Percentiles rank a stretch among this genome's conserved stretches.
phyloP scores from a whole-genome alignment of 2,329 filamentous ascomycete genomes.

The Penicillium sp. region DNA sequence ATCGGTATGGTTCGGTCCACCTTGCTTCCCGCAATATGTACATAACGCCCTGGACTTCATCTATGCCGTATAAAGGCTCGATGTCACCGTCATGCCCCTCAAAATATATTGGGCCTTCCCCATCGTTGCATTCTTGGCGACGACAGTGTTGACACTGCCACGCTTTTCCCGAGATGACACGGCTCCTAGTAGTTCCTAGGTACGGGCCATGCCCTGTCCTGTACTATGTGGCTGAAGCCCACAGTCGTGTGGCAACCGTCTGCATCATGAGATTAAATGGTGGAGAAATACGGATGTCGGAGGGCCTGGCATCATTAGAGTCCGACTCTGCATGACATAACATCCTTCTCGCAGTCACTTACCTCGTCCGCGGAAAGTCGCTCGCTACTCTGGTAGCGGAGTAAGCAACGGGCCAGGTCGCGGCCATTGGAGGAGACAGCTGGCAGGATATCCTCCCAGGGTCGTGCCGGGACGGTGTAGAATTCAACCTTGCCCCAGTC shows the following conservation, averaged over 20 bases:
- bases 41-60: background rate
- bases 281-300: conserved; percentile 46
- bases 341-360: conserved; percentile 25
- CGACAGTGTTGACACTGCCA: background rate
- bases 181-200: background rate
- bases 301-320: conserved; percentile 43
- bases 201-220: background rate
- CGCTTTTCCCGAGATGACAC: background rate
- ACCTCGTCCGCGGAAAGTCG: conserved; percentile 72
- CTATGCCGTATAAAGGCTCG: background rate
- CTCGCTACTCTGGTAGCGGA: conserved; percentile 73
- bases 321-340: background rate
- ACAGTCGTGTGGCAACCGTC: conserved; percentile 2
- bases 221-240: conserved; percentile 7
- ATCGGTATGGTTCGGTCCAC: background rate
- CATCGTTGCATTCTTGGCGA: conserved; percentile 5
- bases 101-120: conserved; percentile 4
- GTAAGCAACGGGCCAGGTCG: conserved; percentile 69
- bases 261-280: conserved; percentile 21
- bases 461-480: conserved; percentile 69
- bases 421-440: conserved; percentile 63
- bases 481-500: conserved; percentile 91
- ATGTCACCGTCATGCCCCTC: background rate
- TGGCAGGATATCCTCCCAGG: conserved; percentile 74
- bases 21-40: background rate